Evolutionary conservation across 164 flowering plant genomes (phyloP).

Genomic region (Pachysandra terminalis): DNA sequence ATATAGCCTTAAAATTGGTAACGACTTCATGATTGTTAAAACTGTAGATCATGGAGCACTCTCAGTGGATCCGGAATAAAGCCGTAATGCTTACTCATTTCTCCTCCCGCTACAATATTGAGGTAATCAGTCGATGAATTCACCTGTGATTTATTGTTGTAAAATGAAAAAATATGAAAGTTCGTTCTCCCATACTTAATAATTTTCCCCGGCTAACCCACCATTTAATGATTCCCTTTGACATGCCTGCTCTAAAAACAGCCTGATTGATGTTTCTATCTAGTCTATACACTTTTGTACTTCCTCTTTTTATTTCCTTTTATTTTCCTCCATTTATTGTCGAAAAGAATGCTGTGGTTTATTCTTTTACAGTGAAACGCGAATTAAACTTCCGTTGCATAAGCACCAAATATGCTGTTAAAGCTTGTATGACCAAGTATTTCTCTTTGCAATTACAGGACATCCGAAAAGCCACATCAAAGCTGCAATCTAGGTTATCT

Average conservation of each 20-base stretch:
- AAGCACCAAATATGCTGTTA: not conserved
- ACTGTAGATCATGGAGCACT: slow-evolving; percentile 74
- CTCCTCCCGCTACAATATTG: slow-evolving; percentile 79
- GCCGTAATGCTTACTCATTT: slow-evolving; percentile 82
- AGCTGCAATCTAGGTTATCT: slow-evolving; percentile 67
- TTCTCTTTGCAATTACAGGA: not conserved
- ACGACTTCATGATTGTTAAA: not conserved
- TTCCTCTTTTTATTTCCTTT: too few relatives aligned
- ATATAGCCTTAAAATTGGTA: too few relatives aligned
- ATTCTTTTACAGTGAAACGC: too few relatives aligned
- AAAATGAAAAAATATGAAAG: not conserved
- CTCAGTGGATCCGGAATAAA: slow-evolving; percentile 84
- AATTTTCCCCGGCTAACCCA: not conserved
- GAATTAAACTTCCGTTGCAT: not conserved
- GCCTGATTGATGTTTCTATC: not conserved
- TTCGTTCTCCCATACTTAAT: not conserved
- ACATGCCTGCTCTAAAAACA: not conserved
- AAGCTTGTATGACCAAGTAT: not conserved
- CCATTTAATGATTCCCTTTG: not conserved
- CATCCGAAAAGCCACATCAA: slow-evolving; percentile 53
- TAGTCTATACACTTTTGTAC: too few relatives aligned
- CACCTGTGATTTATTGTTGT: not conserved
- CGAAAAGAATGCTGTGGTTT: too few relatives aligned
- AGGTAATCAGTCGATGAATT: slow-evolving; percentile 42
- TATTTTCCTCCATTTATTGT: too few relatives aligned